These are phyloP conservation scores for Penicillium sp. DNA, from an alignment of 2,329 filamentous ascomycete species.

Conservation along the genomic window DNA sequence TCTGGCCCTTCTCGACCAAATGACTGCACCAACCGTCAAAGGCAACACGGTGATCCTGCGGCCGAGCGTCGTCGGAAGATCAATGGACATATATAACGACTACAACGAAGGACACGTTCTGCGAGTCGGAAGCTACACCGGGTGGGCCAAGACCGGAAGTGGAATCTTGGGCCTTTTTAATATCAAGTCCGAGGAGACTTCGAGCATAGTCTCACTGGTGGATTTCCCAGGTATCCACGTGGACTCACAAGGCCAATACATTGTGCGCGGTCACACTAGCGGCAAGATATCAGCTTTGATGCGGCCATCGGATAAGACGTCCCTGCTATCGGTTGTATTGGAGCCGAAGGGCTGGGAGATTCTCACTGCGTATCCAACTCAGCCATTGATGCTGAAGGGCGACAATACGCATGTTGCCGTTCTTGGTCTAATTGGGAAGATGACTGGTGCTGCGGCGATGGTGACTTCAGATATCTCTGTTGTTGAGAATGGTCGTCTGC, in stretches of 20 bases:
- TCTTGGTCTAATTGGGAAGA: constrained; percentile 77
- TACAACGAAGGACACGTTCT: constrained; percentile 72
- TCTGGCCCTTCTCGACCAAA: constrained; percentile 68
- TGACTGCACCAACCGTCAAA: constrained; percentile 69
- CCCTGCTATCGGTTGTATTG: constrained; percentile 61
- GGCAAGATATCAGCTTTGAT: constrained; percentile 54
- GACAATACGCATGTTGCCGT: constrained; percentile 55
- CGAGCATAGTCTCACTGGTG: constrained; percentile 66
- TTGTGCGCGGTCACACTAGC: constrained; percentile 68
- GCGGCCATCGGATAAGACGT: constrained; percentile 29
- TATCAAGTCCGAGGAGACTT: constrained; percentile 58
- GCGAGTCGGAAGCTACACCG: constrained; percentile 75
- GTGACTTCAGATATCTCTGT: constrained; percentile 58
- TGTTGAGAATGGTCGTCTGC: constrained; percentile 57
- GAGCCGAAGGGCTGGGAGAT: constrained; percentile 72
- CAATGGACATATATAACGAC: constrained; percentile 67
- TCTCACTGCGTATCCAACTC: constrained; percentile 67
- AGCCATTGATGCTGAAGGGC: constrained; percentile 46
- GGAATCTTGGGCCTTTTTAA: constrained; percentile 85
- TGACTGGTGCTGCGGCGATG: constrained; percentile 81
- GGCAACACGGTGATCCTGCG: constrained; percentile 77
- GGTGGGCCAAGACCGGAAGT: constrained; percentile 63
- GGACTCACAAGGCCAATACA: constrained; percentile 53
- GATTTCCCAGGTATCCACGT: constrained; percentile 67
- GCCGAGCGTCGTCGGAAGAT: constrained; percentile 69